Conservation (phyloP, 106 monocot genomes). For the Amphibolis antarctica region DNA sequence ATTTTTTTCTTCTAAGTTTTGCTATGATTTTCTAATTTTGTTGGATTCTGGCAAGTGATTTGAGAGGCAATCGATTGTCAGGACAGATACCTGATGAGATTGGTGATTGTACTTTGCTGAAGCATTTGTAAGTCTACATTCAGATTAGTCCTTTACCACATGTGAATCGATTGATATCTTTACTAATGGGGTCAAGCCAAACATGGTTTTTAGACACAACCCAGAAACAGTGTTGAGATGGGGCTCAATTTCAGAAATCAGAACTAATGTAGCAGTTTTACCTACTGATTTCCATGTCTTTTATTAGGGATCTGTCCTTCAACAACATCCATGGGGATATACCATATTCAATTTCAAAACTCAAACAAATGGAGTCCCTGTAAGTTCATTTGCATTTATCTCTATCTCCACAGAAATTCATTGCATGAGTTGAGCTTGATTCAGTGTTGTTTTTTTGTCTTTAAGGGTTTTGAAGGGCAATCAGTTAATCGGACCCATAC, state of each 20-base stretch:
- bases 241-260: too few species aligned
- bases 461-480: slow-evolving; percentile 82
- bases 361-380: slow-evolving; percentile 76
- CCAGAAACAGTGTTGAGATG: too few species aligned
- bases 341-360: slow-evolving; percentile 84
- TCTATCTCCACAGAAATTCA: neutral
- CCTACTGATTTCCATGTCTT: neutral
- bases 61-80: slow-evolving; percentile 53
- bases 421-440: neutral
- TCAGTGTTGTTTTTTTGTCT: neutral
- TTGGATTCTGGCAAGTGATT: slow-evolving; percentile 37
- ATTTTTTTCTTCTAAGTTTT: neutral
- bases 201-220: too few species aligned
- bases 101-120: slow-evolving; percentile 65
- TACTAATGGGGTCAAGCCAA: too few species aligned
- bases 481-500: slow-evolving; percentile 69
- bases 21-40: neutral
- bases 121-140: slow-evolving; percentile 40
- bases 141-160: neutral
- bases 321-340: slow-evolving; percentile 84
- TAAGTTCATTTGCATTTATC: slow-evolving; percentile 15
- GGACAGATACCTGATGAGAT: slow-evolving; percentile 97
- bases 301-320: slow-evolving; percentile 65
- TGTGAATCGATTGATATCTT: too few species aligned
- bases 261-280: too few species aligned